Evolutionary conservation across 164 flowering plant species (phyloP), one percentile per base, ranked within the genome.

Genomic region (Echeveria elegans): DNA sequence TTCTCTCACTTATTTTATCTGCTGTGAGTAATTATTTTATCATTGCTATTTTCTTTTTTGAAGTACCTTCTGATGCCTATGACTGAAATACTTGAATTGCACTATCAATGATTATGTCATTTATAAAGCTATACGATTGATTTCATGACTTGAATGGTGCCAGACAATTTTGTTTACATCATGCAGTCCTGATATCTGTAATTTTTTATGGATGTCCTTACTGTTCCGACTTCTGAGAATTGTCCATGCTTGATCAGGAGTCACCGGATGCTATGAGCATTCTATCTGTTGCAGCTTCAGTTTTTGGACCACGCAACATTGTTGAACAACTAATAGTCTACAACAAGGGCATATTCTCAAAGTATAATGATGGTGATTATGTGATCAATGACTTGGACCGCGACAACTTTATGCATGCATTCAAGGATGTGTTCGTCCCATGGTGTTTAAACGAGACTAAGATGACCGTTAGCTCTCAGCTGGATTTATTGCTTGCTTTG

Each of bases 401-500:
- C 18, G 73, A 75, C 41, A 32, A 73, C 36, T 89, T 88, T 73
- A 62, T 87, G 71, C 74, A 77, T 67, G 73, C 81, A 45, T 94
- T 89, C 74, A 77, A 76, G 65, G 81, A 82, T 68, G 75, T 67
- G 56, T 82, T 94, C 82, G 71, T 88, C 41, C 88, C 96, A 56
- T 91, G 95, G 96, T 90, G 97, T 77, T 77, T 94, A 71, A 65
- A 64, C 66, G 79, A 69, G 69, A 71, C 66, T 72, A 68, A 66
- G 64, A 65, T 53, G 67, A 83, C 90, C 41, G 74, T 71, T 48
- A 71, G 74, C 76, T 78, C 83, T 74, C 81, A 84, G 60, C 63
- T 91, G 32, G 96, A 94, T 81, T 82, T 94, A 30, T 75, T 94
- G 75, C 90, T 94, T 72, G 76, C 85, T 26, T 74, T 94, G 73